These are phyloP conservation scores for Boletales sp. DNA, from an alignment of 768 basidiomycete species.

Conservation along the genomic window DNA sequence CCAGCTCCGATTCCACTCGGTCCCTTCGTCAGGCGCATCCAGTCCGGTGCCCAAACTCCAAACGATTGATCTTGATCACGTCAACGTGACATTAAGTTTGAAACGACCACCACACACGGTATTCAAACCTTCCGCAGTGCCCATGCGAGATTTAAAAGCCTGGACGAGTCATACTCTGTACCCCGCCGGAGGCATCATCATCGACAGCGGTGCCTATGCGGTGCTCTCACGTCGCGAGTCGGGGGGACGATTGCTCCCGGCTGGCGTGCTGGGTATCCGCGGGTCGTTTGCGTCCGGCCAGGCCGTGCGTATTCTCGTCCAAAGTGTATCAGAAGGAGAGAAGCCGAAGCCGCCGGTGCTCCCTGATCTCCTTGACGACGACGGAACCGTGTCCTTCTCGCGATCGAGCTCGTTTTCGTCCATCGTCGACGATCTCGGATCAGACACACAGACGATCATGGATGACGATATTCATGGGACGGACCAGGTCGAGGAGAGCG, in stretches of 20 bases:
- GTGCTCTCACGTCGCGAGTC: slow-evolving; percentile 84
- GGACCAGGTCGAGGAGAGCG: slow-evolving; percentile 36
- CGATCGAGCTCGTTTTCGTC: slow-evolving; percentile 37
- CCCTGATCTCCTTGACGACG: slow-evolving; percentile 17
- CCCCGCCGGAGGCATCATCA: slow-evolving; percentile 83
- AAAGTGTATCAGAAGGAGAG: slow-evolving; percentile 32
- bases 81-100: slow-evolving; percentile 20
- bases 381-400: slow-evolving; percentile 34
- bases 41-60: slow-evolving; percentile 26
- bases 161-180: slow-evolving; percentile 97
- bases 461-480: slow-evolving; percentile 31
- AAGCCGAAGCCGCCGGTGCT: slow-evolving; percentile 25
- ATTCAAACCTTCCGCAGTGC: slow-evolving; percentile 71
- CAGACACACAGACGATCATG: slow-evolving; percentile 21
- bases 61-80: slow-evolving; percentile 21
- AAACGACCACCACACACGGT: slow-evolving; percentile 80
- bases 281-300: slow-evolving; percentile 94
- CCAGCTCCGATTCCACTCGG: slow-evolving; percentile 36
- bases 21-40: slow-evolving; percentile 31
- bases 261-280: slow-evolving; percentile 81
- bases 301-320: slow-evolving; percentile 81
- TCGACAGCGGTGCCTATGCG: slow-evolving; percentile 84
- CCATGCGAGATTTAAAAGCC: slow-evolving; percentile 82
- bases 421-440: slow-evolving; percentile 24
- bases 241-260: slow-evolving; percentile 89